Base-by-base conservation (phyloP, 2,329 filamentous ascomycete genomes). In the Polychaeton citri region DNA sequence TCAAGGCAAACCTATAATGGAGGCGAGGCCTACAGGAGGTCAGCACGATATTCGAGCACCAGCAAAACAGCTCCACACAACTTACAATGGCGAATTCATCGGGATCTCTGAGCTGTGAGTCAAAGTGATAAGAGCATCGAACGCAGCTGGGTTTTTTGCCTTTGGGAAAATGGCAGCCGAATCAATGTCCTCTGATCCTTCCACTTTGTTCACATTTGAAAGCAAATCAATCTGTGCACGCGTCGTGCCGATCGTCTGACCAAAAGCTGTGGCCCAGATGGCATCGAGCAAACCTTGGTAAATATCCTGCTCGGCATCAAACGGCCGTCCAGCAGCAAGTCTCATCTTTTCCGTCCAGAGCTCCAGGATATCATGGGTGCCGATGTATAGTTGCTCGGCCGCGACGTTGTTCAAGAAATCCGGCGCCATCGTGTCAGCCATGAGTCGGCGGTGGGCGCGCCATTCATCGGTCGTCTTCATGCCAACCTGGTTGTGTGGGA, bases 241-340 rank as follows among this genome's bases (percentile, higher is more conserved):
- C n/a, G 41, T 51, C 2, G 55, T 46, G 2, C 54, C 52, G n/a
- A 55, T 48, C n/a, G 57, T 43, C 2, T 53, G 48, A 2, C 59
- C 61, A 10, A 63, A 50, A 0, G 58, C 43, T 6, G 52, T 54
- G 0, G 54, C 57, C 56, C 55, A 64, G 19, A 63, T 59, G 10
- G 49, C 54, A 40, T 65, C 61, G 18, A 65, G 44, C 0, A 57
- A 52, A 1, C 49, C 52, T 19, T 55, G 44, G 38, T 47, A 44
- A 19, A 65, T 47, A 37, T 65, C 62, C 3, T 55, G 40, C 1
- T 35, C 26, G 3, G 50, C 55, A 6, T 40, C 39, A 35, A 66
- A 63, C 1, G 60, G 49, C 15, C 41, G 46, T 1, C 48, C 50
- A 2, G 46, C 13, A 0, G 54, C 57, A 4, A 58, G 31, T 2